Base-by-base conservation (phyloP, 2,329 filamentous ascomycete species). In the Periconia sp. region DNA sequence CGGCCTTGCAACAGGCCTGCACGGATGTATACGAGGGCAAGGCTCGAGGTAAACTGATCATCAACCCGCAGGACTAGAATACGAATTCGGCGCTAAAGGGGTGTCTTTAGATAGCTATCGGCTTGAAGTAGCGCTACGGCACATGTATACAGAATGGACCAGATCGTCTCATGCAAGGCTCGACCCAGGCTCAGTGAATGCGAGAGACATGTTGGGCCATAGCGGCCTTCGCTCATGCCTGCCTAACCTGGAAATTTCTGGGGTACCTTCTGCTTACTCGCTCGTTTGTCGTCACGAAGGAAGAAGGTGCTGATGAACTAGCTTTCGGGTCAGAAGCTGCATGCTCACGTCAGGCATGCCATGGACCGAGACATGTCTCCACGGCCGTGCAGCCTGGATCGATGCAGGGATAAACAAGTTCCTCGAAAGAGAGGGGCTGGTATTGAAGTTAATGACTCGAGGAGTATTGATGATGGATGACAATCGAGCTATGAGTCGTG, bases 281-380 rank as follows among this genome's bases (percentile, higher is more conserved):
- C 11, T 33, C 11, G 13, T 30, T 22, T 5, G 34, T 13, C 15
- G 40, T 13, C 3, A 10, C n/a, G 11, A 22, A 26, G 16, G 24
- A 16, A 29, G 12, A 34, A 38, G 21, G 34, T 38, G 31, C 35
- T 34, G 23, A 31, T 24, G 15, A n/a, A 40, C 23, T 17, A 9
- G 24, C 21, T 23, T 30, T 41, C 22, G 38, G 17, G 38, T 41
- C 23, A 34, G 17, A 25, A 25, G 18, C 13, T 23, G 32, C 42
- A 17, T 29, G 31, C 36, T 45, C 30, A 45, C 36, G 42, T 45
- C 42, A 45, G 36, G 30, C 25, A 21, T 25, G 2, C 21, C 19
- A 26, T n/a, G 19, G 21, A 35, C 11, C 21, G 19, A 32, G 16
- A 15, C 29, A 16, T 5, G 77, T 46, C 80, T 80, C 65, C 80